phyloP scores from a whole-genome alignment of 2,329 filamentous ascomycete species.

The Trichoderma hamatum region DNA sequence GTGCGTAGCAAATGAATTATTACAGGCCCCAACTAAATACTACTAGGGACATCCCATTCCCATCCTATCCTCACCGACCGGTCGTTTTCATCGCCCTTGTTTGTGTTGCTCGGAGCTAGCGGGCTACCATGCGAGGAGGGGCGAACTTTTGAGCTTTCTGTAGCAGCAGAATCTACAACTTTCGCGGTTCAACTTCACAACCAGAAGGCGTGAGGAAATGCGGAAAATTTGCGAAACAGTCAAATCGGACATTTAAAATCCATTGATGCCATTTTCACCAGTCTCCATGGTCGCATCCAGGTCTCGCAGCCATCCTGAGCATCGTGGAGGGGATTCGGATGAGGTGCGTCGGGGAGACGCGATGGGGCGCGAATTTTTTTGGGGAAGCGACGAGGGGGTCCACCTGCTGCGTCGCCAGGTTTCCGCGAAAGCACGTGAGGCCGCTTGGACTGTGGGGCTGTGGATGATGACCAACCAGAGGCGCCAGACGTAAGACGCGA shows the following conservation, averaged over 20 bases:
- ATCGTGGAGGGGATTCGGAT: slow-evolving; percentile 44
- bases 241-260: background rate
- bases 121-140: slow-evolving; percentile 32
- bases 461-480: background rate
- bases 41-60: slow-evolving; percentile 4
- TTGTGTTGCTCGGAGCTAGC: slow-evolving; percentile 27
- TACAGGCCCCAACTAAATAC: background rate
- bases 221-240: slow-evolving; percentile 31
- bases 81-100: slow-evolving; percentile 17
- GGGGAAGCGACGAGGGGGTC: slow-evolving; percentile 37
- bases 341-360: slow-evolving; percentile 48
- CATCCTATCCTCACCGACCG: slow-evolving; percentile 24
- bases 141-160: slow-evolving; percentile 26
- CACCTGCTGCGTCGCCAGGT: slow-evolving; percentile 42
- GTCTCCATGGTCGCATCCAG: slow-evolving; percentile 37
- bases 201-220: slow-evolving; percentile 30
- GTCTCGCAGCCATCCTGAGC: slow-evolving; percentile 24
- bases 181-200: slow-evolving; percentile 29
- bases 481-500: background rate
- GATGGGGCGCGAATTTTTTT: slow-evolving; percentile 45
- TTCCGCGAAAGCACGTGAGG: slow-evolving; percentile 51
- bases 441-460: slow-evolving; percentile 7
- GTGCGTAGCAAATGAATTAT: slow-evolving; percentile 19
- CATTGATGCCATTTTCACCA: slow-evolving; percentile 25
- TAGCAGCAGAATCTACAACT: slow-evolving; percentile 12